These are phyloP conservation scores for Phalaenopsis aphrodite DNA, from an alignment of 106 monocot species.

Conservation along the genomic window DNA sequence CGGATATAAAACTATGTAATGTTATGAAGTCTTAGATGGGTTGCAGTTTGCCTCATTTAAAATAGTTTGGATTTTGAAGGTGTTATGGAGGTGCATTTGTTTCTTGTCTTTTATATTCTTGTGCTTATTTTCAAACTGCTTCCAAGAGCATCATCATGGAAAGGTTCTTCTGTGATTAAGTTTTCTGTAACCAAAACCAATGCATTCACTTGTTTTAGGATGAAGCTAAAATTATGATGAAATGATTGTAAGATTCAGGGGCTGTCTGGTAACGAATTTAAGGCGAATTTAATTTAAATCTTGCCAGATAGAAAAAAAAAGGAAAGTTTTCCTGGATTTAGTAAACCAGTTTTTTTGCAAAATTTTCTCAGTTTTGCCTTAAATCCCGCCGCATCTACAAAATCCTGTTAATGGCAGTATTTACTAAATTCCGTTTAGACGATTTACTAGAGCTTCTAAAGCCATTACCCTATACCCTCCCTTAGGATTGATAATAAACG, in stretches of 20 bases:
- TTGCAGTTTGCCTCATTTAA: not conserved
- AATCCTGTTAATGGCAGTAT: too few relatives aligned
- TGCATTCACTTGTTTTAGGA: not conserved
- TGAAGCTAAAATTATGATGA: not conserved
- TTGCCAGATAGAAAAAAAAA: too few relatives aligned
- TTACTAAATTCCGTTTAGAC: too few relatives aligned
- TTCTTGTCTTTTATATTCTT: not conserved
- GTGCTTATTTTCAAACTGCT: not conserved
- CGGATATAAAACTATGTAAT: not conserved
- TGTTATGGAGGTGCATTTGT: not conserved
- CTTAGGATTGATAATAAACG: not conserved
- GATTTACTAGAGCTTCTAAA: too few relatives aligned
- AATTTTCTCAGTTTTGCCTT: too few relatives aligned
- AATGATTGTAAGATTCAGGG: not conserved
- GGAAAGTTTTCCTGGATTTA: too few relatives aligned
- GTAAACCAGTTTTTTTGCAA: too few relatives aligned
- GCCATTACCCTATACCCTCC: too few relatives aligned
- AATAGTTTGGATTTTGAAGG: not conserved
- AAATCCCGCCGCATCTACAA: too few relatives aligned
- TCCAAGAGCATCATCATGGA: not conserved
- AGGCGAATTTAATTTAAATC: too few relatives aligned
- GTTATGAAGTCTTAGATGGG: not conserved
- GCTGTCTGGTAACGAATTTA: too few relatives aligned
- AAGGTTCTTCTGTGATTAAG: not conserved
- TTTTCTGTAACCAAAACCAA: not conserved